A percentile compares a stretch with the other conserved stretches of the same genome.
These are phyloP conservation scores for Vachellia pachyceras DNA, from an alignment of 306 rosid genomes.

Conservation along the genomic window DNA sequence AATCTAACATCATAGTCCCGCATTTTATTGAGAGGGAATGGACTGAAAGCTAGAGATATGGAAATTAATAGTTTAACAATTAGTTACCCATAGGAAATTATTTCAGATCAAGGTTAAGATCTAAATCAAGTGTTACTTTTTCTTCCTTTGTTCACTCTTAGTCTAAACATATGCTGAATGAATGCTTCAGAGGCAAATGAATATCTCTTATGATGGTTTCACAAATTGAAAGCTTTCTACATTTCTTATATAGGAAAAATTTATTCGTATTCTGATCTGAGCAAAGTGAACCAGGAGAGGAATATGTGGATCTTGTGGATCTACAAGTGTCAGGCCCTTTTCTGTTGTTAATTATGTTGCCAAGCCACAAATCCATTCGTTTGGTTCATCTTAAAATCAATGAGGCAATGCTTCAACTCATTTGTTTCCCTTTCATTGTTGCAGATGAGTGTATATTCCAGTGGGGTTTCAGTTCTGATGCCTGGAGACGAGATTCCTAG, in stretches of 20 bases:
- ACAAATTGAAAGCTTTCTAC: constrained; percentile 28
- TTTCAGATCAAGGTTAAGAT: not conserved
- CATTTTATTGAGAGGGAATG: constrained; percentile 9
- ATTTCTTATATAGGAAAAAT: constrained; percentile 4
- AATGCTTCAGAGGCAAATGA: constrained; percentile 5
- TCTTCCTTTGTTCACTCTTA: not conserved
- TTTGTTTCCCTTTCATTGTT: constrained; percentile 29
- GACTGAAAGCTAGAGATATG: not conserved
- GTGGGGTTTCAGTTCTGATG: constrained; percentile 89
- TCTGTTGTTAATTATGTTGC: not conserved
- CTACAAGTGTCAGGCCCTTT: not conserved
- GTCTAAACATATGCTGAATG: not conserved
- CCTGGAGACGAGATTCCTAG: constrained; percentile 90
- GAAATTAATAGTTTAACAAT: constrained; percentile 12
- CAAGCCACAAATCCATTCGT: not conserved
- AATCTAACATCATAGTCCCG: not conserved
- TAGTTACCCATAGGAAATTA: not conserved
- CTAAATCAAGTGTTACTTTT: not conserved
- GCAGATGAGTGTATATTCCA: constrained; percentile 77
- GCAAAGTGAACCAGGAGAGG: constrained; percentile 7
- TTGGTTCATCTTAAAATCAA: not conserved
- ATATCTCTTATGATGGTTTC: constrained; percentile 8
- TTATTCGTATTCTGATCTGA: constrained; percentile 23
- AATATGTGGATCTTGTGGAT: constrained; percentile 33
- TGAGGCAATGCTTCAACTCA: not conserved